These are phyloP conservation scores for Dalbergia oliveri DNA, from an alignment of 306 rosid species.

Conservation along the genomic window DNA sequence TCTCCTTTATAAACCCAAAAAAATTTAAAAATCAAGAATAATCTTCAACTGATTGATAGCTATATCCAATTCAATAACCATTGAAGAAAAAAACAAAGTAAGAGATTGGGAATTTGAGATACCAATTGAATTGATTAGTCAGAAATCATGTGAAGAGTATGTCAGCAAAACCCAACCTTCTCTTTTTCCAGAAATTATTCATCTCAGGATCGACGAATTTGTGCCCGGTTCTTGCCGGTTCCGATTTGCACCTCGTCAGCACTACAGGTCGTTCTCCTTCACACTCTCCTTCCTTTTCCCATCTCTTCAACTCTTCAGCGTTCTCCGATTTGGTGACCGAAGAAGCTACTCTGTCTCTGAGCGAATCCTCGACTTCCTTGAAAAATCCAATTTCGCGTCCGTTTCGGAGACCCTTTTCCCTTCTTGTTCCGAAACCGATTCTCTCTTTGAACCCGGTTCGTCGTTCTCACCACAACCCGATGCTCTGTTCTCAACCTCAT, in stretches of 20 bases:
- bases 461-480: conserved; percentile 6
- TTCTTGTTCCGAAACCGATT: conserved; percentile 54
- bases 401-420: conserved; percentile 34
- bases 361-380: conserved; percentile 48
- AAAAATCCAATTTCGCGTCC: conserved; percentile 43
- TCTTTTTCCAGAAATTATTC: conserved; percentile 56
- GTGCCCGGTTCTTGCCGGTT: conserved; percentile 71
- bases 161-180: conserved; percentile 61
- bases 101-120: not conserved
- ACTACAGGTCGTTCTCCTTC: conserved; percentile 51
- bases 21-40: no score
- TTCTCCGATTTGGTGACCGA: conserved; percentile 45
- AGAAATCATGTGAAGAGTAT: conserved; percentile 54
- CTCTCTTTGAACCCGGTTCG: conserved; percentile 30
- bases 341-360: conserved; percentile 34
- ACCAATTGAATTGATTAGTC: conserved; percentile 50
- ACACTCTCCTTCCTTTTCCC: conserved; percentile 3
- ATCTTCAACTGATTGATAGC: not conserved
- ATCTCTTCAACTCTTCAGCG: conserved; percentile 36
- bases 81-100: not conserved
- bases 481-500: conserved; percentile 22
- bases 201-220: conserved; percentile 65
- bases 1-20: not conserved
- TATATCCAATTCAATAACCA: conserved; percentile 21
- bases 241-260: conserved; percentile 91